These are phyloP conservation scores for Vigna nakashimae DNA, from an alignment of 306 rosid genomes.

Conservation along the genomic window DNA sequence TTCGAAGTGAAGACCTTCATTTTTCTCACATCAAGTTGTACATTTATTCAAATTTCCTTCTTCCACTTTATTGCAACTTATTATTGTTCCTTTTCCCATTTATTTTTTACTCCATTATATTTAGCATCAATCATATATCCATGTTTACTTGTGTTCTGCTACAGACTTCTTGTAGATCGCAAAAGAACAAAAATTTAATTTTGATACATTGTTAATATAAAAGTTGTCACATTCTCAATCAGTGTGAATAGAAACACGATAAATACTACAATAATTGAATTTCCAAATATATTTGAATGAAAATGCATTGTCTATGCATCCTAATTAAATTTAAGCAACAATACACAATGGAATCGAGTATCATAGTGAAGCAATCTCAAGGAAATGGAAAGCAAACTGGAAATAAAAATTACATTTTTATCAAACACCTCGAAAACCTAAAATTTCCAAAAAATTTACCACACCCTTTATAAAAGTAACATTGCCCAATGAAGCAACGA, in stretches of 20 bases:
- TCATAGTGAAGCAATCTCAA: not conserved
- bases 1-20: not conserved
- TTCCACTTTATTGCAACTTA: not conserved
- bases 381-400: not conserved
- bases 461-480: not conserved
- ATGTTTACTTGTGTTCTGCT: not conserved
- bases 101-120: not conserved
- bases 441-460: not conserved
- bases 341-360: not conserved
- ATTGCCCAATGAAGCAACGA: not conserved
- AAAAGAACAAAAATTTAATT: not conserved
- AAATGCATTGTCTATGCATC: no score
- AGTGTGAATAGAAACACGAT: not conserved
- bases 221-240: not conserved
- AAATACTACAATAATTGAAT: not conserved
- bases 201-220: not conserved
- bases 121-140: not conserved
- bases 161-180: no score
- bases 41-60: not conserved
- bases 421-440: not conserved
- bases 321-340: not conserved
- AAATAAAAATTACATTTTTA: not conserved
- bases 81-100: no score
- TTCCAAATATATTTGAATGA: not conserved
- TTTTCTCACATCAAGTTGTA: not conserved